Conservation (phyloP, 2,329 filamentous ascomycete genomes). For the Claviceps sp. region DNA sequence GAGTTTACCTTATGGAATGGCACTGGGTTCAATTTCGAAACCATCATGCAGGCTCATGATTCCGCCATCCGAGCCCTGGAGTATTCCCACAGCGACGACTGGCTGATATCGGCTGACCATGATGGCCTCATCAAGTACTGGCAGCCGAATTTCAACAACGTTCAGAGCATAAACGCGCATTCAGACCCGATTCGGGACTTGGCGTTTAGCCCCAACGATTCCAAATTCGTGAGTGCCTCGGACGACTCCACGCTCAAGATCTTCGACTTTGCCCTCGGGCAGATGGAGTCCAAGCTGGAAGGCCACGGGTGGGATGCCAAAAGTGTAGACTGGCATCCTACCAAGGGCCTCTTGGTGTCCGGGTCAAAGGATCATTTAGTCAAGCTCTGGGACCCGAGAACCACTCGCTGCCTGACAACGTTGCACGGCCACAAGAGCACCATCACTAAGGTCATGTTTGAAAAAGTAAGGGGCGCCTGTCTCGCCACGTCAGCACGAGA, state of each 20-base stretch:
- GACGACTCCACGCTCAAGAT: conserved; percentile 92
- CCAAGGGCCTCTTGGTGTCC: conserved; percentile 84
- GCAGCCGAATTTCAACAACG: conserved; percentile 98
- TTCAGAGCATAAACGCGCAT: conserved; percentile 87
- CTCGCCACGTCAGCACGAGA: conserved; percentile 89
- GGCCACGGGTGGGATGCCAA: conserved; percentile 99
- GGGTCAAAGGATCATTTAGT: conserved; percentile 96
- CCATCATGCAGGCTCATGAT: conserved; percentile 96
- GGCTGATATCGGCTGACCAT: conserved; percentile 91
- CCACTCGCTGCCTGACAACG: conserved; percentile 77
- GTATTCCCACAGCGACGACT: conserved; percentile 94
- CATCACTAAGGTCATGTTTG: conserved; percentile 85
- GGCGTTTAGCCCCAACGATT: conserved; percentile 84
- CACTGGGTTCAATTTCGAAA: conserved; percentile 98
- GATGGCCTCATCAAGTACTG: conserved; percentile 96
- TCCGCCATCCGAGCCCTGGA: conserved; percentile 67
- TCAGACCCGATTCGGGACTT: conserved; percentile 81
- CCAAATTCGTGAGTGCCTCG: conserved; percentile 90
- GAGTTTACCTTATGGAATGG: conserved; percentile 99
- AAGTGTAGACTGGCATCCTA: conserved; percentile 93
- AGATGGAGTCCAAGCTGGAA: conserved; percentile 68
- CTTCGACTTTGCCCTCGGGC: conserved; percentile 83
- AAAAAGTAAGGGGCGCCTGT: conserved; percentile 69
- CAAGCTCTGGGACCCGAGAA: conserved; percentile 96
- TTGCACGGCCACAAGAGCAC: conserved; percentile 96